Conservation (phyloP, 139 green algal genomes). For the Ettlia oleoabundans region DNA sequence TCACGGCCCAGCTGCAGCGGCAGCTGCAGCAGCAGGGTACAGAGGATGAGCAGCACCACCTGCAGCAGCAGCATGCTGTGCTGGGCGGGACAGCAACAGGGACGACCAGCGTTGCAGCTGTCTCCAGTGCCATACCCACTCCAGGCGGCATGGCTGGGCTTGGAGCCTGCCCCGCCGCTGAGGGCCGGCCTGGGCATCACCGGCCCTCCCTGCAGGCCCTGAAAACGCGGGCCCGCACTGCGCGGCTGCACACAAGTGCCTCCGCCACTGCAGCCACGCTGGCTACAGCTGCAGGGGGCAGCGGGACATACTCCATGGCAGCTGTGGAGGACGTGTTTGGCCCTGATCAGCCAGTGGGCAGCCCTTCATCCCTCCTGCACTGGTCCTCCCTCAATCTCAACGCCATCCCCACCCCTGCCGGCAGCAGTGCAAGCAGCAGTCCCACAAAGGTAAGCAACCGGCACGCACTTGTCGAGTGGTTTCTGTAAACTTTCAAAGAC, state of each 20-base stretch:
- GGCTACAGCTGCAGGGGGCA: neutral
- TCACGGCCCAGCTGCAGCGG: neutral
- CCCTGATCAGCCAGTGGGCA: conserved; percentile 4
- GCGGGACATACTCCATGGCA: conserved; percentile 9
- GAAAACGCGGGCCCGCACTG: conserved; percentile 14
- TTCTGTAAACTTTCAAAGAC: no score
- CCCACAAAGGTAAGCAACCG: neutral
- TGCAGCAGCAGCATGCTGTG: no score
- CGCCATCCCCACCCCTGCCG: neutral
- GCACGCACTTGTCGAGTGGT: no score
- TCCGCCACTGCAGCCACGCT: neutral
- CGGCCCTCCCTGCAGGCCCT: conserved; percentile 10
- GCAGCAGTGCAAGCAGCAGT: neutral
- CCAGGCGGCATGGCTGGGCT: no score
- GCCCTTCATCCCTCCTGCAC: neutral
- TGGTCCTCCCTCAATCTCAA: neutral
- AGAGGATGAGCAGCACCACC: neutral
- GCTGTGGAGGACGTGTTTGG: conserved; percentile 29
- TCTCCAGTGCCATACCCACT: no score
- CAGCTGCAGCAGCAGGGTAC: neutral
- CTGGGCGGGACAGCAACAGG: no score
- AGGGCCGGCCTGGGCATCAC: neutral
- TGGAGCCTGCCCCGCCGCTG: no score
- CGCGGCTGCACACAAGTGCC: neutral
- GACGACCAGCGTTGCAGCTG: no score